phyloP scores from a whole-genome alignment of 2,329 filamentous ascomycete genomes.

The Macrophomina pseudophaseolina region DNA sequence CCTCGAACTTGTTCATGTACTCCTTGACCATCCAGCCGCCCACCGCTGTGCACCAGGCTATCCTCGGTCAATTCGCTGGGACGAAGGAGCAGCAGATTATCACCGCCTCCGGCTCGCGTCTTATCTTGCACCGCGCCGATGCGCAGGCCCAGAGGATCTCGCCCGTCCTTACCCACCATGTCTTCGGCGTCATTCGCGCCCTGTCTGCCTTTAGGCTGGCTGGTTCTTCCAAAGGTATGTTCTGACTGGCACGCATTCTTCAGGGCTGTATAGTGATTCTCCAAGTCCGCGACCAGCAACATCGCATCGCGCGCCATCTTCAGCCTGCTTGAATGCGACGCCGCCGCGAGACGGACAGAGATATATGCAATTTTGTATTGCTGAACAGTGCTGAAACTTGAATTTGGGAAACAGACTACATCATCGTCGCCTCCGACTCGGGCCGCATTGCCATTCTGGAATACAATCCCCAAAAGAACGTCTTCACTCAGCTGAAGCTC shows the following conservation, averaged over 20 bases:
- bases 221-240: slow-evolving; percentile 94
- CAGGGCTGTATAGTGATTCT: slow-evolving; percentile 56
- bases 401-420: slow-evolving; percentile 71
- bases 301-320: slow-evolving; percentile 31
- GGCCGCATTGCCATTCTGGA: slow-evolving; percentile 93
- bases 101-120: slow-evolving; percentile 86
- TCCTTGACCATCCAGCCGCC: slow-evolving; percentile 94
- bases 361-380: slow-evolving; percentile 11
- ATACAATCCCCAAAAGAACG: slow-evolving; percentile 84
- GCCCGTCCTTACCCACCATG: slow-evolving; percentile 86
- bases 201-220: slow-evolving; percentile 89
- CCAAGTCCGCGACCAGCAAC: slow-evolving; percentile 41
- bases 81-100: slow-evolving; percentile 98
- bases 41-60: slow-evolving; percentile 85
- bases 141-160: slow-evolving; percentile 83
- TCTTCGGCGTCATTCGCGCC: slow-evolving; percentile 92
- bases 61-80: slow-evolving; percentile 92
- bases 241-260: slow-evolving; percentile 30
- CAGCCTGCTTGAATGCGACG: slow-evolving; percentile 26
- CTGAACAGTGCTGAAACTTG: slow-evolving; percentile 38
- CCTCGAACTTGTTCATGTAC: slow-evolving; percentile 98
- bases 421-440: slow-evolving; percentile 94
- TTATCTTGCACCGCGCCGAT: slow-evolving; percentile 86
- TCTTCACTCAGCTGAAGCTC: slow-evolving; percentile 86
- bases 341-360: not conserved